A percentile compares a stretch with the other conserved stretches of the same genome.
Evolutionary conservation across 1,139 yeast species (phyloP).

Genomic region (Yueomyces sp.): DNA sequence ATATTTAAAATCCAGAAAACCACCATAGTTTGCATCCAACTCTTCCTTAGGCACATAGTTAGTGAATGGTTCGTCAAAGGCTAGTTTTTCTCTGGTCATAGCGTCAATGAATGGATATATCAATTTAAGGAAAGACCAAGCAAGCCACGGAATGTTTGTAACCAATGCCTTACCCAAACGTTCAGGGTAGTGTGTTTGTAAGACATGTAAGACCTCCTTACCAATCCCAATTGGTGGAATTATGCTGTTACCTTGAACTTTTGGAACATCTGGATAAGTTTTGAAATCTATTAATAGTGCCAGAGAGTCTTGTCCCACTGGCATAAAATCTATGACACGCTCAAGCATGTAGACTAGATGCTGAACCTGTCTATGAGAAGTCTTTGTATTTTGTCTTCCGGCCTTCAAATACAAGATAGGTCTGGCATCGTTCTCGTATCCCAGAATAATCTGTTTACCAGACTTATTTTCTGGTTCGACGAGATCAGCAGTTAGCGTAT

Average conservation of each 20-base stretch:
- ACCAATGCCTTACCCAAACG: constrained; percentile 82
- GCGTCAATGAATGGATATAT: constrained; percentile 95
- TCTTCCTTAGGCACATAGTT: constrained; percentile 72
- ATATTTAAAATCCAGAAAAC: constrained; percentile 71
- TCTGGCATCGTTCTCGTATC: constrained; percentile 77
- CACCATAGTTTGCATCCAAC: constrained; percentile 75
- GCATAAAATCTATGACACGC: constrained; percentile 84
- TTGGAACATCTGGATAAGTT: constrained; percentile 42
- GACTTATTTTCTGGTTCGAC: constrained; percentile 66
- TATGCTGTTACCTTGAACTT: constrained; percentile 41
- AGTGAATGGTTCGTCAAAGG: constrained; percentile 78
- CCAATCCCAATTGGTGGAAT: constrained; percentile 77
- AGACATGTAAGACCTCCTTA: constrained; percentile 58
- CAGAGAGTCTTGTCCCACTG: constrained; percentile 85
- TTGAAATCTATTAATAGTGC: constrained; percentile 87
- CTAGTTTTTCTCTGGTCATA: constrained; percentile 79
- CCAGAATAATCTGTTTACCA: constrained; percentile 81
- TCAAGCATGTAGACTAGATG: constrained; percentile 88
- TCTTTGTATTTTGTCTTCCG: constrained; percentile 86
- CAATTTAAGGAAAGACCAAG: constrained; percentile 76
- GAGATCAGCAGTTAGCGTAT: constrained; percentile 44
- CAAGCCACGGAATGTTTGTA: constrained; percentile 88
- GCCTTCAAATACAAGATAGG: constrained; percentile 86
- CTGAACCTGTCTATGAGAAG: constrained; percentile 79
- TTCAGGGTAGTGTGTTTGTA: constrained; percentile 93